phyloP scores from a whole-genome alignment of 2,329 filamentous ascomycete genomes.

The Microdochium bolleyi region DNA sequence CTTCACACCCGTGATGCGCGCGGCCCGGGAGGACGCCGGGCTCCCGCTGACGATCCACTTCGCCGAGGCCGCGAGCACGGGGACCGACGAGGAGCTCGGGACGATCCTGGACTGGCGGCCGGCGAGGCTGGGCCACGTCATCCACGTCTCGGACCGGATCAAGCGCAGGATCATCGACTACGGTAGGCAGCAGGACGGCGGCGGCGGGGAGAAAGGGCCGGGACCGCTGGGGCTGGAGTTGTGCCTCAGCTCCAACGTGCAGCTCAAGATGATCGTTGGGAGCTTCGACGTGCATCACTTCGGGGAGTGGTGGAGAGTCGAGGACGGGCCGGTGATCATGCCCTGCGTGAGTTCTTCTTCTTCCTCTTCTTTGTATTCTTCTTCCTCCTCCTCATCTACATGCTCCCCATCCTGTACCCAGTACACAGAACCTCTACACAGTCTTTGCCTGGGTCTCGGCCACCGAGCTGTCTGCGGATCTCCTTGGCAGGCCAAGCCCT shows the following conservation, averaged over 20 bases:
- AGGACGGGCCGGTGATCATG: conserved; percentile 49
- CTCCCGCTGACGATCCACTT: conserved; percentile 70
- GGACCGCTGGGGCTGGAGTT: conserved; percentile 59
- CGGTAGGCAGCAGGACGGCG: conserved; percentile 7
- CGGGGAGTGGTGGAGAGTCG: conserved; percentile 56
- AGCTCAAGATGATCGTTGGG: conserved; percentile 62
- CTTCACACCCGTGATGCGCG: conserved; percentile 50
- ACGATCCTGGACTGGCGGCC: conserved; percentile 59
- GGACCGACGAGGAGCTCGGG: conserved; percentile 50
- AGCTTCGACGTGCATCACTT: conserved; percentile 68
- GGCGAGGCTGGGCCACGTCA: conserved; percentile 68
- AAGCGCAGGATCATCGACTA: conserved; percentile 37
- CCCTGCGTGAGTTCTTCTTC: conserved; percentile 51
- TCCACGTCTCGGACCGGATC: conserved; percentile 58
- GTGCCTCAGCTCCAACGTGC: conserved; percentile 75
- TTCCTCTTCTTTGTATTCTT: neutral
- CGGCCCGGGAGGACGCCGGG: conserved; percentile 40
- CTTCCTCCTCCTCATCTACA: no score
- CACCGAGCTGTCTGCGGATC: neutral
- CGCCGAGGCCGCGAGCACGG: conserved; percentile 56
- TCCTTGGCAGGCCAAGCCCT: no score
- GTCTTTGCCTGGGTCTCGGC: neutral
- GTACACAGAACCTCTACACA: neutral
- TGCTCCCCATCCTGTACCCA: neutral
- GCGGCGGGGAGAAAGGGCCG: conserved; percentile 15